Evolutionary conservation across 345 rosid species (phyloP).

Genomic region (Syzygium grande): DNA sequence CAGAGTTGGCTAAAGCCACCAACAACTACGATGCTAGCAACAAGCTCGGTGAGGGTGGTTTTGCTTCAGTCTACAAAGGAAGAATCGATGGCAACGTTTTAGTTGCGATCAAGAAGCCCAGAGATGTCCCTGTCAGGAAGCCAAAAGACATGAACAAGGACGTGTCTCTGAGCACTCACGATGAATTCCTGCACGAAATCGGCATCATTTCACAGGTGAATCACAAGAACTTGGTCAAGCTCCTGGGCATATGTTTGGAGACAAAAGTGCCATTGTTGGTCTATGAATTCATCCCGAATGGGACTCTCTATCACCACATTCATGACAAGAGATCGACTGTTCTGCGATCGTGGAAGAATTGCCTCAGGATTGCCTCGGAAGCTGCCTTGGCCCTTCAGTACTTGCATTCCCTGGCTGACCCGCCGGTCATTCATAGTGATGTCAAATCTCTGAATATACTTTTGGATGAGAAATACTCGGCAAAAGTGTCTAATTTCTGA

Average conservation of each 20-base stretch:
- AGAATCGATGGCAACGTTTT: accelerated
- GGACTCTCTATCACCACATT: not conserved
- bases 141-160: not conserved
- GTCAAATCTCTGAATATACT: not conserved
- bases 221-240: not conserved
- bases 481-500: not conserved
- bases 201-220: not conserved
- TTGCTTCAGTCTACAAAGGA: not conserved
- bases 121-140: not conserved
- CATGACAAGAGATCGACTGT: not conserved
- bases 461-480: not conserved
- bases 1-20: not conserved
- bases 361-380: not conserved
- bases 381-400: not conserved
- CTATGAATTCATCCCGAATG: not conserved
- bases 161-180: accelerated
- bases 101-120: not conserved
- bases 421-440: not conserved
- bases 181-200: not conserved
- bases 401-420: not conserved
- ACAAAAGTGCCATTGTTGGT: not conserved
- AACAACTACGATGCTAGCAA: not conserved
- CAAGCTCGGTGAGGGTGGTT: not conserved
- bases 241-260: not conserved
- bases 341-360: not conserved